These are phyloP conservation scores for Fusarium scirpi DNA, from an alignment of 2,329 filamentous ascomycete species.

Conservation along the genomic window DNA sequence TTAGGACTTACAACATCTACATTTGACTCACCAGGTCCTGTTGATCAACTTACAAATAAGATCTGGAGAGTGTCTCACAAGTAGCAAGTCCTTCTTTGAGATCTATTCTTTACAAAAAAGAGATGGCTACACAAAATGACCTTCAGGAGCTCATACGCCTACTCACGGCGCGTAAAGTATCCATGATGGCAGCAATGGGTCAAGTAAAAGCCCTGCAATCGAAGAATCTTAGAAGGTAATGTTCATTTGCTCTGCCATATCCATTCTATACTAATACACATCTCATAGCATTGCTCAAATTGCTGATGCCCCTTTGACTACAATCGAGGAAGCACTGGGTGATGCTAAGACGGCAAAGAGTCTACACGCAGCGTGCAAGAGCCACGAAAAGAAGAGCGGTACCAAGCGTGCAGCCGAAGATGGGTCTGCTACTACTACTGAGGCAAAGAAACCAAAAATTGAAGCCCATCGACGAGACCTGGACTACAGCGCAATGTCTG, in stretches of 20 bases:
- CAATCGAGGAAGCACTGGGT: conserved; percentile 60
- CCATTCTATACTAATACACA: conserved; percentile 2
- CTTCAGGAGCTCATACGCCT: conserved; percentile 71
- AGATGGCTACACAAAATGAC: conserved; percentile 69
- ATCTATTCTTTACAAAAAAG: neutral
- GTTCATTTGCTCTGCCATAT: accelerated
- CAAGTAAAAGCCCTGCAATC: conserved; percentile 69
- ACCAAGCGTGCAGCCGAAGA: conserved; percentile 50
- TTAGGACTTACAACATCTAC: conserved; percentile 37
- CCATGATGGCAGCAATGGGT: conserved; percentile 70
- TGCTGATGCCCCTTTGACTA: conserved; percentile 60
- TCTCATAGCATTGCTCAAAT: conserved; percentile 64
- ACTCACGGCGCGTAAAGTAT: conserved; percentile 68
- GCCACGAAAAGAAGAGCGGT: conserved; percentile 57
- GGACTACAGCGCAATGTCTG: conserved; percentile 58
- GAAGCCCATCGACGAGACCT: conserved; percentile 52
- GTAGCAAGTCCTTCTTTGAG: neutral
- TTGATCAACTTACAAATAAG: neutral
- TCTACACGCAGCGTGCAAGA: conserved; percentile 67
- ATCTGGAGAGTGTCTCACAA: too few relatives aligned
- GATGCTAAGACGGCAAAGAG: conserved; percentile 61
- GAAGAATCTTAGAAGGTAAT: conserved; percentile 67
- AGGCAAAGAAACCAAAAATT: conserved; percentile 50
- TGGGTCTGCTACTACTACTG: conserved; percentile 9
- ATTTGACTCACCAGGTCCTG: neutral